phyloP scores from a whole-genome alignment of 768 basidiomycete species.

The Galerina marginata region DNA sequence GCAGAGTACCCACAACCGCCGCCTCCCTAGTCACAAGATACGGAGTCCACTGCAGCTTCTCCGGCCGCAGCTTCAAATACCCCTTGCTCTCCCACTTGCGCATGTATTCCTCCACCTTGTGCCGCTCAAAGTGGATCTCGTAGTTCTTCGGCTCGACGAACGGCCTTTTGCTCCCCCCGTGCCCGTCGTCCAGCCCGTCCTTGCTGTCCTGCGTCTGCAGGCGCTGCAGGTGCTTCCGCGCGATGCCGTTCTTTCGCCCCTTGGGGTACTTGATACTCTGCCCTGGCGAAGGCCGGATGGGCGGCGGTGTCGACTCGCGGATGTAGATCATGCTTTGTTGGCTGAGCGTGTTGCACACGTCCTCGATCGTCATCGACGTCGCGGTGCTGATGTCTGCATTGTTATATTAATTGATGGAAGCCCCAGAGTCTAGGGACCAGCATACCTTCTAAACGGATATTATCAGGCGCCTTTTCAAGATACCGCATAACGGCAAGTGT shows the following conservation, averaged over 20 bases:
- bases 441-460: conserved; percentile 77
- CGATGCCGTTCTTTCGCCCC: conserved; percentile 68
- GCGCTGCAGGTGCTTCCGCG: conserved; percentile 67
- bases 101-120: conserved; percentile 68
- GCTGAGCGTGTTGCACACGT: conserved; percentile 75
- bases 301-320: conserved; percentile 53
- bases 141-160: conserved; percentile 75
- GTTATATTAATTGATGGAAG: not conserved
- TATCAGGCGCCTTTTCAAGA: conserved; percentile 59
- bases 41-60: conserved; percentile 93
- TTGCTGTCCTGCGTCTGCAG: conserved; percentile 53
- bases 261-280: conserved; percentile 78
- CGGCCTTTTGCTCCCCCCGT: conserved; percentile 46
- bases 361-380: conserved; percentile 92
- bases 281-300: conserved; percentile 71
- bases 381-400: conserved; percentile 76
- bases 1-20: conserved; percentile 12
- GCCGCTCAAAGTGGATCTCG: conserved; percentile 74
- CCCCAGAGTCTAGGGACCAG: not conserved
- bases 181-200: conserved; percentile 29
- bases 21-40: conserved; percentile 63
- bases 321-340: conserved; percentile 78
- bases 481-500: conserved; percentile 85
- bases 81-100: conserved; percentile 78
- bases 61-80: conserved; percentile 75